Base-by-base conservation (phyloP, 1,284 basidiomycete genomes). In the Ceratobasidium sp. region DNA sequence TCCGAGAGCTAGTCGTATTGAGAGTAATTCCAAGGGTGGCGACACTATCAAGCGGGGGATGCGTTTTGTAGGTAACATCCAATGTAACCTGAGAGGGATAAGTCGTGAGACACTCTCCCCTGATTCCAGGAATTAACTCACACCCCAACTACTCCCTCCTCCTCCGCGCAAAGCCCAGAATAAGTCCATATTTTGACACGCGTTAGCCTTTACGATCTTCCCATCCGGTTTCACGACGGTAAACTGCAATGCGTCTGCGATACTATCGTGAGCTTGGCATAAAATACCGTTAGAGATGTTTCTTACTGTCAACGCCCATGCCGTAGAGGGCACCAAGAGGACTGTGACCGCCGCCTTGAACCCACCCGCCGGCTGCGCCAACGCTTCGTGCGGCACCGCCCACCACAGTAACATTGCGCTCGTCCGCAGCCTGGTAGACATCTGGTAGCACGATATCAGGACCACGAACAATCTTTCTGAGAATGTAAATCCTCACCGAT, bases 251-350 rank as follows among this genome's bases (percentile, higher is more conserved):
- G 59, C 66, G 53, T 71, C 66, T 71, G 41, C 31, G 4, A 19
- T 71, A 7, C 4, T 17, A 7, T 5, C 17, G 50, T 51, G 5
- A 51, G 36, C 36, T 41, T 5, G 36, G 29, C 2, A 14, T 11
- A 22, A 31, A 48, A 15, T 15, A 45, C 4, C 8, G 15, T 6
- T 3, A 62, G 22, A 17, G 33, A 48, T 36, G 24, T 14, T 9
- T 36, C 69, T 31, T 51, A 76, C 75, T 76, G 27, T 75, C 74
- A 9, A 75, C 64, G 19, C 74, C 73, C 47, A 74, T 45, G 19
- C 63, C 51, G 24, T 67, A 47, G 17, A 51, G 31, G 9, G n/a
- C 31, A 24, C 65, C 66, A 6, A 75, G 51, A 14, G 63, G 48
- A 14, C 54, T 60, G 51, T 75, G 74, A 4, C 74, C 74, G 1